Evolutionary conservation across 768 basidiomycete species (phyloP).

Genomic region (Russula earlei): DNA sequence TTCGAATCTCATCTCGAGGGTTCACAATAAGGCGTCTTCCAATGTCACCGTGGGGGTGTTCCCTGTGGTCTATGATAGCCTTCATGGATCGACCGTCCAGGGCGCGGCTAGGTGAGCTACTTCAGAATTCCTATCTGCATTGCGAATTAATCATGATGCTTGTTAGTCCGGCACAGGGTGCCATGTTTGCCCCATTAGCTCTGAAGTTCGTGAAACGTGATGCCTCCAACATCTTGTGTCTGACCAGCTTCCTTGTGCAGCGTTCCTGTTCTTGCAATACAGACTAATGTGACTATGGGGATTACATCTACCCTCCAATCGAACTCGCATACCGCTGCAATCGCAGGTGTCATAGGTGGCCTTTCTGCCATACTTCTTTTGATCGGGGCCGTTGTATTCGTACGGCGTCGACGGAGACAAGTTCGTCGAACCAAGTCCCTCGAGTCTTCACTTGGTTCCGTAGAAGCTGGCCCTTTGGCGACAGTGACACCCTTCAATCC

Average conservation of each 20-base stretch:
- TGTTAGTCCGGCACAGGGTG: conserved; percentile 22
- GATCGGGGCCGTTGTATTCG: not conserved
- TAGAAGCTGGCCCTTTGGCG: not conserved
- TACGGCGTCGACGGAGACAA: conserved; percentile 6
- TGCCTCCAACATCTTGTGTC: not conserved
- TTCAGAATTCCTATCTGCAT: no score
- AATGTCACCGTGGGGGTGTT: conserved; percentile 4
- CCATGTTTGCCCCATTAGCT: conserved; percentile 22
- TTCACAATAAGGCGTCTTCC: conserved; percentile 6
- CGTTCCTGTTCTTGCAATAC: not conserved
- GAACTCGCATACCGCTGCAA: conserved; percentile 12
- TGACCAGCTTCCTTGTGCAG: not conserved
- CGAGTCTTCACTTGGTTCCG: not conserved
- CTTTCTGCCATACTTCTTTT: not conserved
- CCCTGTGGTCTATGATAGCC: not conserved
- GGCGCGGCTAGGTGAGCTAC: conserved; percentile 15
- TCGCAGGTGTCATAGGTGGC: conserved; percentile 11
- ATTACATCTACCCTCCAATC: not conserved
- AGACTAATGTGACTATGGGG: not conserved
- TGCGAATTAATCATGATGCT: not conserved
- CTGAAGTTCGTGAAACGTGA: conserved; percentile 14
- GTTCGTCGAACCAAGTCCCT: not conserved
- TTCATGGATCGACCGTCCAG: not conserved
- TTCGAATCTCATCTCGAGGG: conserved; percentile 1
- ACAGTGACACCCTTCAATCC: conserved; percentile 1